Conservation (phyloP, 108 stramenopile species). For the Fragilariopsis cylindrus region DNA sequence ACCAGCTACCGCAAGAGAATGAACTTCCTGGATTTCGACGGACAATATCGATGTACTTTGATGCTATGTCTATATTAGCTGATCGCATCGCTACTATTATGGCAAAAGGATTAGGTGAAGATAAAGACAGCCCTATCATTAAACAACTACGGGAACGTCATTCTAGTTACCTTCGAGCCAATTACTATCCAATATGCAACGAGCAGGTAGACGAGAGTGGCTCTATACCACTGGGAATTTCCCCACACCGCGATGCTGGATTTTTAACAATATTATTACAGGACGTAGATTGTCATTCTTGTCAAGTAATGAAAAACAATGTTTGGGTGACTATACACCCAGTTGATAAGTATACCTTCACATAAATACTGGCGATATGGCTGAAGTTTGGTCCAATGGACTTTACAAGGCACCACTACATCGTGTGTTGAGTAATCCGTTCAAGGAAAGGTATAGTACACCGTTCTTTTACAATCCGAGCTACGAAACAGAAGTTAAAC, state of each 20-base stretch:
- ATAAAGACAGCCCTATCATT: conserved; percentile 37
- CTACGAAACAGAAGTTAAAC: conserved; percentile 58
- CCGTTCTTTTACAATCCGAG: conserved; percentile 95
- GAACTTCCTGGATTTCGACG: conserved; percentile 62
- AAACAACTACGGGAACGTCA: conserved; percentile 56
- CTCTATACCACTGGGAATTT: conserved; percentile 58
- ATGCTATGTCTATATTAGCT: conserved; percentile 65
- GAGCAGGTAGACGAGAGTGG: conserved; percentile 22
- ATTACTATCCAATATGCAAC: conserved; percentile 80
- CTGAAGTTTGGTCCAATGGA: conserved; percentile 91
- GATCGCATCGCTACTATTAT: conserved; percentile 60
- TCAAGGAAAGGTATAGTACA: conserved; percentile 75
- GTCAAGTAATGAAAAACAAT: conserved; percentile 68
- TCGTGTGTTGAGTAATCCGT: conserved; percentile 78
- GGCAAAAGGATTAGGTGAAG: conserved; percentile 59
- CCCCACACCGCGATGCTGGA: conserved; percentile 92
- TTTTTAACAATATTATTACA: conserved; percentile 89
- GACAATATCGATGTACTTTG: conserved; percentile 64
- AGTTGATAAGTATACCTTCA: conserved; percentile 69
- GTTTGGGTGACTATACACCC: conserved; percentile 83
- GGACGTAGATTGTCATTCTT: conserved; percentile 77
- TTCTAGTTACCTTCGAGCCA: conserved; percentile 83
- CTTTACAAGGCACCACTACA: conserved; percentile 85
- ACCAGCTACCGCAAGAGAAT: conserved; percentile 73
- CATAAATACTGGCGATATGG: conserved; percentile 95